These are phyloP conservation scores for Phytophthora colocasiae DNA, from an alignment of 352 stramenopile species.

Conservation along the genomic window DNA sequence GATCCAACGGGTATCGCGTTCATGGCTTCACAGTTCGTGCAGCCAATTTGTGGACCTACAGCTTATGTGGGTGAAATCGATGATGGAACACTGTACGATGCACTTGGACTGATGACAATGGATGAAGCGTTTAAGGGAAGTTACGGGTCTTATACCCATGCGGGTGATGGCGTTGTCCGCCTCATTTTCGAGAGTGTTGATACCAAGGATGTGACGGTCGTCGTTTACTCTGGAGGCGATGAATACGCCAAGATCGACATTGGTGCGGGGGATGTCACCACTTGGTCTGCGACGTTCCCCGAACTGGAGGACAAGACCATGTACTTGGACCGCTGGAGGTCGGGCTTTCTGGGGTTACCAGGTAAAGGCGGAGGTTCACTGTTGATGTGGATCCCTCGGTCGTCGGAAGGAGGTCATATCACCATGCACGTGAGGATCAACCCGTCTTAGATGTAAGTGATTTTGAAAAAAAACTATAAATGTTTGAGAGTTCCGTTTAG, in stretches of 20 bases:
- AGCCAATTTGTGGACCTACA: slow-evolving; percentile 56
- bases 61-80: slow-evolving; percentile 51
- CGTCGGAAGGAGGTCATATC: slow-evolving; percentile 11
- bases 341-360: background rate
- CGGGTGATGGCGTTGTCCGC: slow-evolving; percentile 31
- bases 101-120: slow-evolving; percentile 29
- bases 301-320: background rate
- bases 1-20: slow-evolving; percentile 52
- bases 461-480: too few relatives aligned
- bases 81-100: slow-evolving; percentile 47
- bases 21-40: slow-evolving; percentile 55
- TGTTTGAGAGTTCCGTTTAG: too few relatives aligned
- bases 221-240: slow-evolving; percentile 31
- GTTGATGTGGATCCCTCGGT: slow-evolving; percentile 36
- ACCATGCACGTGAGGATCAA: slow-evolving; percentile 52
- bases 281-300: background rate
- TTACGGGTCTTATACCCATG: slow-evolving; percentile 37
- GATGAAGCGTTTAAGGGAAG: slow-evolving; percentile 51
- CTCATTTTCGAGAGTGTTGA: slow-evolving; percentile 46
- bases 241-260: slow-evolving; percentile 25
- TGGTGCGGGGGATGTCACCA: background rate
- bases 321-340: background rate
- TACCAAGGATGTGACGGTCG: slow-evolving; percentile 39
- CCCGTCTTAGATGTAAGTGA: slow-evolving; percentile 2
- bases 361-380: slow-evolving; percentile 20